Evolutionary conservation across 179 eudicot genomes (phyloP), one percentile per base, ranked within the genome.

Genomic region (Silene coronaria): DNA sequence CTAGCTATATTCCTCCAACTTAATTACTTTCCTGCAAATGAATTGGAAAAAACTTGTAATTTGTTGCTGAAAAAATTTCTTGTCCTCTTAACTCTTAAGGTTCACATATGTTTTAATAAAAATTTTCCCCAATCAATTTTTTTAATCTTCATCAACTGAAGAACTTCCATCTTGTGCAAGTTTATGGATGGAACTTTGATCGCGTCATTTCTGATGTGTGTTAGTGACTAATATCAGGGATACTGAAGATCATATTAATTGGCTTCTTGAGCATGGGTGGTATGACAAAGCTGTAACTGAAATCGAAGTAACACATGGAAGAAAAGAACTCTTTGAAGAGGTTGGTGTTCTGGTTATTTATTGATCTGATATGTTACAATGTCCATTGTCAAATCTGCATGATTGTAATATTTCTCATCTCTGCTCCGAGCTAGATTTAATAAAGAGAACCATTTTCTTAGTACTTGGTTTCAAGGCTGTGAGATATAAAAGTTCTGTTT

Each of bases 221-320:
- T 30, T 42, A 27, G 53, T 78, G 74, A 17, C 5, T 68, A 27
- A 71, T 83, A 75, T 60, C 80, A 95, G 99, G 91, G 99, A 95
- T 89, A 82, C 90, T 75, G 97, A 92, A 86, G 99, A 95, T 83
- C 99, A 92, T 82, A 92, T 95, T 80, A 83, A 91, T 80, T 95
- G 98, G 99, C 95, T 95, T 76, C 95, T 95, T 80, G 95, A 95
- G 77, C 99, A 91, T 83, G 96, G 96, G 22, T 86, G 87, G 85
- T 97, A 90, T 85, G 99, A 92, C 84, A 95, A 95, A 80, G 99
- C 99, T 78, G 84, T 95, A 77, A 93, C 83, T 58, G 99, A 95
- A 72, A 96, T 92, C 75, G 97, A 95, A 87, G 97, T 93, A 75
- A 93, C 93, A 76, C 89, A 95, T 61, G 97, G 95, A 74, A 86